Conservation (phyloP, 257 asterid species). For the Solanum lignicaule region DNA sequence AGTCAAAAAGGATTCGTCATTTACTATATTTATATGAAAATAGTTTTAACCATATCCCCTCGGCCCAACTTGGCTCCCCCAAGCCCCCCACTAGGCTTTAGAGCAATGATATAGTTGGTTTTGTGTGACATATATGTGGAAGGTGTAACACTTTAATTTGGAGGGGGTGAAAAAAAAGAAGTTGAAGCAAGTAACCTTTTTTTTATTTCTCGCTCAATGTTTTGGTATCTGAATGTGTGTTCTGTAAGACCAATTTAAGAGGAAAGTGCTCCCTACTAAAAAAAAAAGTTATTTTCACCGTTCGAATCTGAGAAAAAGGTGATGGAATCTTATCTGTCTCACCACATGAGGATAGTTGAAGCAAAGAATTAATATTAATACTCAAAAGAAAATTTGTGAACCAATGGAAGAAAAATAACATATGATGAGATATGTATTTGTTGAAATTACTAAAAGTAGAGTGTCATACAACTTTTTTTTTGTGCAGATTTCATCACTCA, state of each 20-base stretch:
- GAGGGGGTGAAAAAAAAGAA: too few relatives aligned
- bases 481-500: constrained; percentile 67
- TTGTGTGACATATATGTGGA: too few relatives aligned
- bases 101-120: too few relatives aligned
- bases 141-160: not conserved
- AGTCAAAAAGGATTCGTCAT: too few relatives aligned
- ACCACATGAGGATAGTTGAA: not conserved
- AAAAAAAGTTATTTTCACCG: not conserved
- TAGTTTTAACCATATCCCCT: too few relatives aligned
- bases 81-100: too few relatives aligned
- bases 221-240: too few relatives aligned
- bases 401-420: not conserved
- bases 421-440: not conserved
- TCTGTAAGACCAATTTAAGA: not conserved
- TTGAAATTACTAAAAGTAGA: not conserved
- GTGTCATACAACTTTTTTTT: not conserved
- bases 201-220: not conserved
- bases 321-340: not conserved
- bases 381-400: not conserved
- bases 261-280: not conserved
- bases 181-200: too few relatives aligned
- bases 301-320: too few relatives aligned
- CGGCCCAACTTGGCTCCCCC: too few relatives aligned
- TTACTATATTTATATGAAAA: too few relatives aligned
- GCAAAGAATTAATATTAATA: not conserved